These are phyloP conservation scores for Pseudonitzschia pungens DNA, from an alignment of 108 stramenopile species.

Conservation along the genomic window DNA sequence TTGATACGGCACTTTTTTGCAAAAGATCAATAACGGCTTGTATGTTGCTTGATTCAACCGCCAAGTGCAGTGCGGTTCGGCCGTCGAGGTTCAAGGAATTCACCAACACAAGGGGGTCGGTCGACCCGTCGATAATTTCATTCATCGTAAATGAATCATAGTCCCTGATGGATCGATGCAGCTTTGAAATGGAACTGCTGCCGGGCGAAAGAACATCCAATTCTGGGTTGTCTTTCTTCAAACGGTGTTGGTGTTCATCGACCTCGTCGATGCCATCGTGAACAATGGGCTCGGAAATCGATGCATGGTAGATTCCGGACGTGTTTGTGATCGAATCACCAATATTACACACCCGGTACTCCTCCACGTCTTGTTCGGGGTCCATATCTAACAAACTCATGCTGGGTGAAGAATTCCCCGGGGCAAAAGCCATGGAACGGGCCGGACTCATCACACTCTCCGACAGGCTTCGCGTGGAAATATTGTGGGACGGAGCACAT, in stretches of 20 bases:
- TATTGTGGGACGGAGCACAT: not conserved
- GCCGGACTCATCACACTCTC: not conserved
- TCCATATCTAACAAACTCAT: slow-evolving; percentile 12
- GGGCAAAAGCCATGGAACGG: not conserved
- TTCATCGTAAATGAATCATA: slow-evolving; percentile 9
- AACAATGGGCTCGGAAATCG: not conserved
- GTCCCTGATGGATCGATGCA: slow-evolving; percentile 24
- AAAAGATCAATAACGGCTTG: slow-evolving; percentile 52
- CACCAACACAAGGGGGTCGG: slow-evolving; percentile 35
- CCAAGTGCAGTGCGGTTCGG: slow-evolving; percentile 75
- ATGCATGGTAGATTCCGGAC: not conserved
- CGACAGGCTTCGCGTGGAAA: not conserved
- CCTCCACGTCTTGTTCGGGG: not conserved
- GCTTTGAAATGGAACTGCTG: not conserved
- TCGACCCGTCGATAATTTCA: slow-evolving; percentile 12
- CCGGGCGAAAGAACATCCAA: not conserved
- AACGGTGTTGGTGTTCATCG: slow-evolving; percentile 5
- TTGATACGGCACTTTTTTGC: slow-evolving; percentile 56
- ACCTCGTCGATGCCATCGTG: not conserved
- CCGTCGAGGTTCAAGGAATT: slow-evolving; percentile 50
- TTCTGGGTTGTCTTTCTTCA: not conserved
- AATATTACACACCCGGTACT: not conserved
- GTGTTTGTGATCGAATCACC: not conserved
- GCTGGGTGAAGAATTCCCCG: not conserved
- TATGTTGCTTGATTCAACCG: slow-evolving; percentile 47